phyloP scores from a whole-genome alignment of 2,329 filamentous ascomycete genomes.

The Neospermospora avenae region DNA sequence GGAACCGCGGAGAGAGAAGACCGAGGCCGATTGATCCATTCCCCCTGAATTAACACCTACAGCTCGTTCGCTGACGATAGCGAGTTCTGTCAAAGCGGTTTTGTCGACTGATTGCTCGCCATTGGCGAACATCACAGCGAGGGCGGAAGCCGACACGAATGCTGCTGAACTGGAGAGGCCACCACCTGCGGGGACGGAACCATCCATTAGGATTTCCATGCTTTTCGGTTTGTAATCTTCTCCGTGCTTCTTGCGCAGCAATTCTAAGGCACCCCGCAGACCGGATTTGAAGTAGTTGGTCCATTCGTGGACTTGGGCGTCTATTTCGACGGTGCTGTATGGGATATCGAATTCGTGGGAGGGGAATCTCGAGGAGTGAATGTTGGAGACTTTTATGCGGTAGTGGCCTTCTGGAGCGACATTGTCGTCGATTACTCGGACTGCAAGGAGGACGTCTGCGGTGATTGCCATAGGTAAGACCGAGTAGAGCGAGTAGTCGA shows the following conservation, averaged over 20 bases:
- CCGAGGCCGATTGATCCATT: slow-evolving; percentile 96
- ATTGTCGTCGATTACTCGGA: slow-evolving; percentile 50
- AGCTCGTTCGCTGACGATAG: slow-evolving; percentile 88
- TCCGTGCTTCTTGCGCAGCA: slow-evolving; percentile 66
- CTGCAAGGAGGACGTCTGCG: slow-evolving; percentile 84
- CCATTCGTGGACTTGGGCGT: slow-evolving; percentile 86
- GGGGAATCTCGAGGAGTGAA: slow-evolving; percentile 72
- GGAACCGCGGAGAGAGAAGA: slow-evolving; percentile 82
- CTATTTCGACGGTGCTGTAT: slow-evolving; percentile 67
- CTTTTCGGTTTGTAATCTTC: slow-evolving; percentile 62
- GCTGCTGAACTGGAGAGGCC: slow-evolving; percentile 92
- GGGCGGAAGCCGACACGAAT: slow-evolving; percentile 83
- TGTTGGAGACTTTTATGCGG: slow-evolving; percentile 75
- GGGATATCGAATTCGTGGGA: slow-evolving; percentile 71
- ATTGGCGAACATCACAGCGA: slow-evolving; percentile 86
- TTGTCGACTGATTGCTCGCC: slow-evolving; percentile 78
- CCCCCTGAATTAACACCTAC: slow-evolving; percentile 97
- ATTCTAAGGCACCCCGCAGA: slow-evolving; percentile 73
- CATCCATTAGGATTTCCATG: slow-evolving; percentile 88
- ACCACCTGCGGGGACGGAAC: slow-evolving; percentile 86
- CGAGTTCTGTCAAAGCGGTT: slow-evolving; percentile 85
- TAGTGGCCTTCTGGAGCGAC: slow-evolving; percentile 52
- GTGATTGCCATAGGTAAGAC: slow-evolving; percentile 95
- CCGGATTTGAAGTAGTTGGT: slow-evolving; percentile 98
- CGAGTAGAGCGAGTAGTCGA: slow-evolving; percentile 96